These are phyloP conservation scores for Cryptococcus sp. DNA, from an alignment of 1,284 basidiomycete genomes.

Conservation along the genomic window DNA sequence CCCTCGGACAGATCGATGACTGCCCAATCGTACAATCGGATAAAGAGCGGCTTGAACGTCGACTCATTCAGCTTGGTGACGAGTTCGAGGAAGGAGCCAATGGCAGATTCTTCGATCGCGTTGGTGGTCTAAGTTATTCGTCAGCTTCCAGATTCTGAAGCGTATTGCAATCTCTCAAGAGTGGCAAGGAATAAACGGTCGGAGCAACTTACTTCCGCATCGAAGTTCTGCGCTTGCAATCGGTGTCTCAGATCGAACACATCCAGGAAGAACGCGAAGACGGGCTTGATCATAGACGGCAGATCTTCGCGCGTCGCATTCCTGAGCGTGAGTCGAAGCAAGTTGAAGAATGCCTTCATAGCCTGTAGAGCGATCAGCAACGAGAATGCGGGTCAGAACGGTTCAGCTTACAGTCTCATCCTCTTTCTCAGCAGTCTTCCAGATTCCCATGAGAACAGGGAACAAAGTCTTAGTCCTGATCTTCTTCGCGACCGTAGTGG, in stretches of 20 bases:
- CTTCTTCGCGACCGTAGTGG: constrained; percentile 68
- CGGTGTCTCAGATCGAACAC: constrained; percentile 68
- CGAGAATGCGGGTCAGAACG: no score
- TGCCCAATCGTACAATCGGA: constrained; percentile 93
- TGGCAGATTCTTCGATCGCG: constrained; percentile 54
- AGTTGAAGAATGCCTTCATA: constrained; percentile 62
- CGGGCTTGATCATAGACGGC: constrained; percentile 66
- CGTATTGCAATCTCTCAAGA: no score
- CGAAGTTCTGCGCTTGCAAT: constrained; percentile 44
- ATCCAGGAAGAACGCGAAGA: constrained; percentile 81
- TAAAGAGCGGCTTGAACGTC: constrained; percentile 88
- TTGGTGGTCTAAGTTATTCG: constrained; percentile 30
- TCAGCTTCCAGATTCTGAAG: not conserved
- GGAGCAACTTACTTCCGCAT: constrained; percentile 51
- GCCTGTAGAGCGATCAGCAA: constrained; percentile 10
- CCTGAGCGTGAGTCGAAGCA: constrained; percentile 68
- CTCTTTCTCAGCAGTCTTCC: constrained; percentile 44
- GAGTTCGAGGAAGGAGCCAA: constrained; percentile 80
- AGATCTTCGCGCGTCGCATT: constrained; percentile 67
- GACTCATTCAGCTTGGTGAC: constrained; percentile 93
- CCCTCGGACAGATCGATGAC: constrained; percentile 63
- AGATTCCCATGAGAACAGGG: constrained; percentile 60
- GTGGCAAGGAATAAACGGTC: constrained; percentile 5
- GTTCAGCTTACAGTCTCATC: constrained; percentile 15
- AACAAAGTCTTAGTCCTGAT: constrained; percentile 68